phyloP scores from a whole-genome alignment of 2,329 filamentous ascomycete genomes.

The Cordyceps farinosa region DNA sequence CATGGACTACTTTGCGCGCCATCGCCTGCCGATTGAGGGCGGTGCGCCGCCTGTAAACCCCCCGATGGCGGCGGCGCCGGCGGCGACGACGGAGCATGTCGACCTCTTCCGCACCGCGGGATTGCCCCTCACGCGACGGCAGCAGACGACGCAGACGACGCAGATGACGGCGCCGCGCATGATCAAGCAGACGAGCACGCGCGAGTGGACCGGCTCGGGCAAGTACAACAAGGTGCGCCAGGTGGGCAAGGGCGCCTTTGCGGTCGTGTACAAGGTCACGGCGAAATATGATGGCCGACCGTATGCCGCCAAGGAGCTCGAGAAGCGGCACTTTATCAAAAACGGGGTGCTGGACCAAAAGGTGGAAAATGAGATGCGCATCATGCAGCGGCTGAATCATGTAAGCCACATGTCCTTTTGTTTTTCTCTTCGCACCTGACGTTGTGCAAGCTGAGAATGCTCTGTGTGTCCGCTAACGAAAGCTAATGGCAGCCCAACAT shows the following conservation, averaged over 20 bases:
- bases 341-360: constrained; percentile 86
- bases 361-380: constrained; percentile 94
- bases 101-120: constrained; percentile 27
- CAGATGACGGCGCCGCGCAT: constrained; percentile 10
- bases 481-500: constrained; percentile 66
- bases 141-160: constrained; percentile 21
- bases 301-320: constrained; percentile 90
- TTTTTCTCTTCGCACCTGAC: not conserved
- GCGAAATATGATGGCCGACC: constrained; percentile 78
- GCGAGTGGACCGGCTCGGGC: constrained; percentile 77
- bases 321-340: constrained; percentile 90
- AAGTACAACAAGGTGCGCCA: constrained; percentile 79
- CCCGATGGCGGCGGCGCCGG: not conserved
- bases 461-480: not conserved
- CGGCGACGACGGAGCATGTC: constrained; percentile 20
- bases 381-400: constrained; percentile 84
- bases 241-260: constrained; percentile 93
- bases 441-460: not conserved
- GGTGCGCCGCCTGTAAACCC: constrained; percentile 10
- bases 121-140: not conserved
- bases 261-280: constrained; percentile 86
- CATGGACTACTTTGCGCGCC: constrained; percentile 55
- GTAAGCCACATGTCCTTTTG: constrained; percentile 47
- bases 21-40: constrained; percentile 26
- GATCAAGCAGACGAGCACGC: constrained; percentile 36